Conservation (phyloP, 768 basidiomycete species). For the Trametes cubensis region DNA sequence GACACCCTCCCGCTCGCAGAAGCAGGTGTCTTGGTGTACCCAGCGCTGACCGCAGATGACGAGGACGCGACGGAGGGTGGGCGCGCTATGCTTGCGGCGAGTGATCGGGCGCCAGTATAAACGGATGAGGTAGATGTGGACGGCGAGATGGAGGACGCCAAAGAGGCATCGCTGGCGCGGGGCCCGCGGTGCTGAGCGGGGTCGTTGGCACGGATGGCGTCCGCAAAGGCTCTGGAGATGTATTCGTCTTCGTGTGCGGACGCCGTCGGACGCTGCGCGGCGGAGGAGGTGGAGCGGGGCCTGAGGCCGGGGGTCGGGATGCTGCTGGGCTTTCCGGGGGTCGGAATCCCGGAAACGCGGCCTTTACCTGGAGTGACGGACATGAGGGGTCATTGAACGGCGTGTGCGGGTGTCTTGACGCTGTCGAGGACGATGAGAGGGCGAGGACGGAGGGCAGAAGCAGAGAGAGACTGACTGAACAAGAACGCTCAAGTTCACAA, state of each 20-base stretch:
- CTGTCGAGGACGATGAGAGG: neutral
- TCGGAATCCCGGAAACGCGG: slow-evolving; percentile 48
- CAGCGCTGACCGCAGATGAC: slow-evolving; percentile 42
- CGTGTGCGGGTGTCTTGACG: slow-evolving; percentile 3
- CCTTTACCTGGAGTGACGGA: slow-evolving; percentile 48
- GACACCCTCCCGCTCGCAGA: slow-evolving; percentile 54
- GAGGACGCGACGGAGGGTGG: slow-evolving; percentile 66
- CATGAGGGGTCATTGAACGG: slow-evolving; percentile 34
- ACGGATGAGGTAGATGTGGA: slow-evolving; percentile 46
- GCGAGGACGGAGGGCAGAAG: slow-evolving; percentile 4
- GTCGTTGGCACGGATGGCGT: slow-evolving; percentile 81
- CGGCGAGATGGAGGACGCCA: slow-evolving; percentile 47
- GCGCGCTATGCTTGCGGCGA: slow-evolving; percentile 46
- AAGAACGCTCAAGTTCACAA: slow-evolving; percentile 12
- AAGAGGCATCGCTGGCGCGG: slow-evolving; percentile 40
- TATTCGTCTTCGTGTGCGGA: slow-evolving; percentile 52
- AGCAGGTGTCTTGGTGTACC: slow-evolving; percentile 31
- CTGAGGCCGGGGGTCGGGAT: slow-evolving; percentile 72
- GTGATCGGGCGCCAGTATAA: slow-evolving; percentile 48
- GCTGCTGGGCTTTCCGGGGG: slow-evolving; percentile 48
- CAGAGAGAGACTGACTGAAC: slow-evolving; percentile 13
- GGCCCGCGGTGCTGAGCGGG: slow-evolving; percentile 67
- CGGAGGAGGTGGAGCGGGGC: slow-evolving; percentile 65
- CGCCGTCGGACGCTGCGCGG: slow-evolving; percentile 34
- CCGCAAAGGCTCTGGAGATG: slow-evolving; percentile 72